Percentiles rank a stretch among this genome's conserved stretches.
Conservation (phyloP, 164 flowering plant species). For the Sedum album region DNA sequence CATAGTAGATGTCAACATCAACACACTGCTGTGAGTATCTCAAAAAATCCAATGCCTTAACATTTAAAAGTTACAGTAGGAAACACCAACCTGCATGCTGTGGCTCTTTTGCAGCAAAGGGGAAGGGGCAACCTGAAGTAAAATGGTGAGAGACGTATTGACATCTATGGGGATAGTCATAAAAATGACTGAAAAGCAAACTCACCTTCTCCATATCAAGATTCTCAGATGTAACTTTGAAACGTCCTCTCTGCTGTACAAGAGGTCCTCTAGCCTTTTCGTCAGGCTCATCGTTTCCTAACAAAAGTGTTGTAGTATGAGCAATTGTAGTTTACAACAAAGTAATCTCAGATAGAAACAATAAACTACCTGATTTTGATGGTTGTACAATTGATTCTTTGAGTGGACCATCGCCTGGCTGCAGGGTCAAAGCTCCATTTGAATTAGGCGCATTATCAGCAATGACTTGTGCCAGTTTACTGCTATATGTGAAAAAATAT, state of each 20-base stretch:
- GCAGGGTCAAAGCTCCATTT: conserved; percentile 21
- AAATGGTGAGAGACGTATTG: conserved; percentile 6
- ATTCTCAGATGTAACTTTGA: conserved; percentile 90
- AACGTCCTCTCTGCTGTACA: conserved; percentile 89
- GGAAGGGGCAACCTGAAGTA: conserved; percentile 36
- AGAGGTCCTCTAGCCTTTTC: conserved; percentile 56
- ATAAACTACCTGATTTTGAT: conserved; percentile 29
- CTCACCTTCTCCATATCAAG: conserved; percentile 72
- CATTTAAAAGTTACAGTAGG: conserved; percentile 13
- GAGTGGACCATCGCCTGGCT: conserved; percentile 22
- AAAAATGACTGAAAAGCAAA: not conserved
- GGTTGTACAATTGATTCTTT: conserved; percentile 29
- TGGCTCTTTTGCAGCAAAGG: conserved; percentile 63
- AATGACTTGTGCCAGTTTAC: conserved; percentile 17
- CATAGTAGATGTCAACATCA: not conserved
- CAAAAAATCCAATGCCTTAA: not conserved
- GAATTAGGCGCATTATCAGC: conserved; percentile 14
- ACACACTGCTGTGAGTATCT: not conserved
- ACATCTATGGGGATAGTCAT: not conserved
- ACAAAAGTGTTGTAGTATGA: not conserved
- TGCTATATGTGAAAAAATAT: conserved; percentile 5
- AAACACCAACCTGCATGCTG: conserved; percentile 67
- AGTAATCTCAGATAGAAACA: not conserved
- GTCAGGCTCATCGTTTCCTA: conserved; percentile 18
- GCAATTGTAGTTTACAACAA: not conserved